Conservation (phyloP, 768 basidiomycete genomes). For the Cystofilobasidium bisporidii region DNA sequence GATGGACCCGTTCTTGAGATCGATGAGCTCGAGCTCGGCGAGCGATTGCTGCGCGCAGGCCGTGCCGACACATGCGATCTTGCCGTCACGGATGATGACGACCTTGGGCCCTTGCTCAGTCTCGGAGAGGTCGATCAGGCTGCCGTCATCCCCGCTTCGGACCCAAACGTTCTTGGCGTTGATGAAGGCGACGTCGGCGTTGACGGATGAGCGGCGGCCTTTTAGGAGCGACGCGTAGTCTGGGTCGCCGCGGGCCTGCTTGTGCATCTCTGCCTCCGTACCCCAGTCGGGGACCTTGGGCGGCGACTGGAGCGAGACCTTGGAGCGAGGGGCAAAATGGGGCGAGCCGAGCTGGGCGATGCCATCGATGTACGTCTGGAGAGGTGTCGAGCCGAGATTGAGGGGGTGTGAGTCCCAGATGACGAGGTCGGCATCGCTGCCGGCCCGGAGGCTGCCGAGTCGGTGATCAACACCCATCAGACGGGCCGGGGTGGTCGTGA, state of each 20-base stretch:
- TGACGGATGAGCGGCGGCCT: background rate
- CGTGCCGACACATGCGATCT: constrained; percentile 48
- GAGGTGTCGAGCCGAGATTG: constrained; percentile 63
- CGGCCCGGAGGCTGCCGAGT: constrained; percentile 59
- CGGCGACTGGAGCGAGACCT: constrained; percentile 44
- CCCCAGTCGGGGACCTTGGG: constrained; percentile 64
- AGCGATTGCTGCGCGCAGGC: constrained; percentile 28
- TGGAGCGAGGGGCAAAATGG: constrained; percentile 46
- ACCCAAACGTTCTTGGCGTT: constrained; percentile 51
- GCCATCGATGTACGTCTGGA: constrained; percentile 77
- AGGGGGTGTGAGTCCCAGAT: constrained; percentile 57
- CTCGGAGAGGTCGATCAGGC: constrained; percentile 16
- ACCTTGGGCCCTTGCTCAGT: constrained; percentile 36
- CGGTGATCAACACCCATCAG: constrained; percentile 66
- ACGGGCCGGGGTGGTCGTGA: constrained; percentile 48
- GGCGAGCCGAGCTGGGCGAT: constrained; percentile 51
- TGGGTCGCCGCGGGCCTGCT: constrained; percentile 34
- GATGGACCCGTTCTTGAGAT: constrained; percentile 54
- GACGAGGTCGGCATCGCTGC: constrained; percentile 67
- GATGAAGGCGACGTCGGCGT: constrained; percentile 50
- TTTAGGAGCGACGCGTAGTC: constrained; percentile 13
- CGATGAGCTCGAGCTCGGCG: constrained; percentile 43
- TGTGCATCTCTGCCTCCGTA: constrained; percentile 47
- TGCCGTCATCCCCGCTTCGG: constrained; percentile 31
- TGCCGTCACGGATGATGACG: constrained; percentile 50